phyloP scores from a whole-genome alignment of 805 yeast genomes.

The Wickerhamomyces ciferrii region DNA sequence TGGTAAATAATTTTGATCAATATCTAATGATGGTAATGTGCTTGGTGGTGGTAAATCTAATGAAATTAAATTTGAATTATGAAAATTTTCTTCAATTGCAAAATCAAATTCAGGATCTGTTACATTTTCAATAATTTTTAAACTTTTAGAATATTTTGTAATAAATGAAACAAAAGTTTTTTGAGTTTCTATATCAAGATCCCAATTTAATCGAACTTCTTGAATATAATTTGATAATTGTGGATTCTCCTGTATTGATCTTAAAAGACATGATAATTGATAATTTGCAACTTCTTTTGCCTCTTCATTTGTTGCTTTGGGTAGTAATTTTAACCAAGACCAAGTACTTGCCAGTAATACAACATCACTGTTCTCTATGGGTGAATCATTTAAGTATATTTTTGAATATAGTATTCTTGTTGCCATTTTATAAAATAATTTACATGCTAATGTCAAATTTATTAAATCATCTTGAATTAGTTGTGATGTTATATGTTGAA shows the following conservation, averaged over 20 bases:
- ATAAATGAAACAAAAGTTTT: conserved; percentile 22
- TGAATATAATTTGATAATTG: conserved; percentile 21
- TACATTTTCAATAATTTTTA: conserved; percentile 32
- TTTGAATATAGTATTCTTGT: conserved; percentile 27
- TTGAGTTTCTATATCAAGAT: conserved; percentile 28
- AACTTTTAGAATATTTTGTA: conserved; percentile 23
- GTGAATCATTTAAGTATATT: conserved; percentile 35
- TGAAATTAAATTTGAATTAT: conserved; percentile 15
- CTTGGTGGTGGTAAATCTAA: conserved; percentile 27
- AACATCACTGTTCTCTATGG: conserved; percentile 29
- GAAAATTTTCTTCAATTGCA: conserved; percentile 24
- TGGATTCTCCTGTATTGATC: conserved; percentile 20
- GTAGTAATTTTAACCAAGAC: conserved; percentile 24
- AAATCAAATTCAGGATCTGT: conserved; percentile 33
- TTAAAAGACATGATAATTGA: conserved; percentile 22
- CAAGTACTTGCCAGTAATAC: conserved; percentile 33
- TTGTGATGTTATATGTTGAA: conserved; percentile 8
- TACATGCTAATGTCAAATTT: conserved; percentile 20
- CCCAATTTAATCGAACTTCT: conserved; percentile 40
- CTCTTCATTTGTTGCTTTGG: conserved; percentile 2
- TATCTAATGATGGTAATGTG: conserved; percentile 26
- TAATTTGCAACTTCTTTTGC: conserved; percentile 25
- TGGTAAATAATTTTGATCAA: conserved; percentile 24
- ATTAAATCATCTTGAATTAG: conserved; percentile 31
- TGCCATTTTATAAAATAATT: conserved; percentile 24